Conservation (phyloP, 2,329 filamentous ascomycete genomes). For the Akanthomyces muscarius region DNA sequence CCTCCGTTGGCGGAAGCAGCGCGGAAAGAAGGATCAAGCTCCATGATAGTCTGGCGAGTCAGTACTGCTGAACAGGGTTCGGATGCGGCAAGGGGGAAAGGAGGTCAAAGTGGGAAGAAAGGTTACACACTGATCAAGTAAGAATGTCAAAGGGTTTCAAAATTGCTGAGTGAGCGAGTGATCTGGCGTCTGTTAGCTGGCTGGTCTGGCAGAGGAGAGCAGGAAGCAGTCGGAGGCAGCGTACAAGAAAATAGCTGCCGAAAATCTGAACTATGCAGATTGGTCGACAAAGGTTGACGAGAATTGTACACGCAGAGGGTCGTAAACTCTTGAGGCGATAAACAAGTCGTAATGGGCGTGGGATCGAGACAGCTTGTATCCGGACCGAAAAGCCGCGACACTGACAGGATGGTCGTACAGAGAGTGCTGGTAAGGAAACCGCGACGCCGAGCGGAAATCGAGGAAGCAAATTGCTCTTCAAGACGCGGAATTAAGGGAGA, state of each 20-base stretch:
- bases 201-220: background rate
- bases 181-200: background rate
- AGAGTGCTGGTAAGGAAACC: slow-evolving; percentile 16
- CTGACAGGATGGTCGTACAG: slow-evolving; percentile 16
- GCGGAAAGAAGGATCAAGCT: slow-evolving; percentile 31
- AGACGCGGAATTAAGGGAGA: slow-evolving; percentile 20
- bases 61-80: background rate
- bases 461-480: slow-evolving; percentile 16
- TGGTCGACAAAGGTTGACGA: slow-evolving; percentile 2
- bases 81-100: background rate
- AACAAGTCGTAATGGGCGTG: slow-evolving; percentile 14
- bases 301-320: slow-evolving; percentile 14
- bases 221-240: background rate
- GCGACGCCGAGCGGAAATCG: slow-evolving; percentile 16
- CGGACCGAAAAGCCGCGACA: slow-evolving; percentile 16
- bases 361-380: slow-evolving; percentile 12
- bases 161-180: slow-evolving; percentile 3
- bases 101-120: too few relatives aligned
- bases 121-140: slow-evolving; percentile 12
- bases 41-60: slow-evolving; percentile 28
- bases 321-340: slow-evolving; percentile 14
- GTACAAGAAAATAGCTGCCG: slow-evolving; percentile 11
- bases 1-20: slow-evolving; percentile 30
- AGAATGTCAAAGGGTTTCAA: slow-evolving; percentile 5
- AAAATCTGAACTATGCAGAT: slow-evolving; percentile 13